A percentile compares a stretch with the other conserved stretches of the same genome.
Conservation (phyloP, 805 yeast species). For the Lipomyces yamanashiensis region DNA sequence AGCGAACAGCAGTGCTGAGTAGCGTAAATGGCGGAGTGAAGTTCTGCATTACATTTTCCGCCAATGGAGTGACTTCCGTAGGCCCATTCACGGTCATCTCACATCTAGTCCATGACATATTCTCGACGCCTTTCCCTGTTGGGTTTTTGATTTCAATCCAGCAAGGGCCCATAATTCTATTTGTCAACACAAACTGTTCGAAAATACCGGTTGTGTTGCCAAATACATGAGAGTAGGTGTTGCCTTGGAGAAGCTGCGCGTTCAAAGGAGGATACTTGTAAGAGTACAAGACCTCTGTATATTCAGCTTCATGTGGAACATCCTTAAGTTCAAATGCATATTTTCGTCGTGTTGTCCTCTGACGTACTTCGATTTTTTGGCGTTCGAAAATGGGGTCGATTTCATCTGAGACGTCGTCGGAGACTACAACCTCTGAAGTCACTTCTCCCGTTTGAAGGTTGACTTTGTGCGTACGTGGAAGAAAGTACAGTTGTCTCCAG, state of each 20-base stretch:
- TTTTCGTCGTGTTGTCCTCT: slow-evolving; percentile 73
- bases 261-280: slow-evolving; percentile 59
- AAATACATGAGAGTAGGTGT: slow-evolving; percentile 76
- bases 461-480: slow-evolving; percentile 60
- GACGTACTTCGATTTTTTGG: slow-evolving; percentile 65
- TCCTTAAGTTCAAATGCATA: slow-evolving; percentile 88
- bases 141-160: slow-evolving; percentile 81
- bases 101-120: slow-evolving; percentile 74
- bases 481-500: slow-evolving; percentile 71
- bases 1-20: slow-evolving; percentile 77
- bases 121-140: slow-evolving; percentile 60
- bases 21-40: slow-evolving; percentile 69
- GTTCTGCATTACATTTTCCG: slow-evolving; percentile 41
- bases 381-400: slow-evolving; percentile 67
- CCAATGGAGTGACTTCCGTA: slow-evolving; percentile 53
- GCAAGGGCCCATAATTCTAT: slow-evolving; percentile 95
- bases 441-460: slow-evolving; percentile 48
- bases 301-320: slow-evolving; percentile 78
- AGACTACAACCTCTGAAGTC: slow-evolving; percentile 49
- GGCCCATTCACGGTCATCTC: slow-evolving; percentile 60
- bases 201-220: slow-evolving; percentile 76
- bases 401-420: slow-evolving; percentile 78
- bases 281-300: slow-evolving; percentile 78
- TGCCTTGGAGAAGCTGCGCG: slow-evolving; percentile 62
- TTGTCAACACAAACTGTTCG: slow-evolving; percentile 82